A percentile compares a stretch with the other conserved stretches of the same genome.
phyloP scores from a whole-genome alignment of 352 stramenopile species.

The Phytophthora meadii region DNA sequence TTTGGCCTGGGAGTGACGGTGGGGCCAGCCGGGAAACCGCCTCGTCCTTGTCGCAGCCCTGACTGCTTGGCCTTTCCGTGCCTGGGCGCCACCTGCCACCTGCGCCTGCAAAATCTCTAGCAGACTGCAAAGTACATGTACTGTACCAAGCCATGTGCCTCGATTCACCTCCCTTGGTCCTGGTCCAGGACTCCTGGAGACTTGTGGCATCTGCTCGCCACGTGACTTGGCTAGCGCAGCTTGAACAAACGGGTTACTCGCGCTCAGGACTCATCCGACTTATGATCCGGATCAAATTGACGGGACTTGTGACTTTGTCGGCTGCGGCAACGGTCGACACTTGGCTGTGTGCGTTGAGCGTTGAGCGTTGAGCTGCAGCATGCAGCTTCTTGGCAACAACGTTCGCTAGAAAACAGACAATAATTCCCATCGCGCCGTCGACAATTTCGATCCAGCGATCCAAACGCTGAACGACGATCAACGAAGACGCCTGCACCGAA shows the following conservation, averaged over 20 bases:
- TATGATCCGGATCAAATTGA: constrained; percentile 9
- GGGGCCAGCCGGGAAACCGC: constrained; percentile 23
- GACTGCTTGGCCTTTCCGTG: constrained; percentile 33
- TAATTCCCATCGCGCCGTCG: constrained; percentile 30
- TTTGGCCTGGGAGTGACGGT: constrained; percentile 3
- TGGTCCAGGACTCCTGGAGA: not conserved
- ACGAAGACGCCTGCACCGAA: constrained; percentile 18
- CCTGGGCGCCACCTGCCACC: constrained; percentile 5
- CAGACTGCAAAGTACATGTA: too few relatives aligned
- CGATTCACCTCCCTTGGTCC: not conserved
- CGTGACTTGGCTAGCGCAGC: not conserved
- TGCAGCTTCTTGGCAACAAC: constrained; percentile 6
- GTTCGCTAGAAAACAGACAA: constrained; percentile 24
- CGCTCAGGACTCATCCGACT: not conserved
- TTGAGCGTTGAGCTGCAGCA: constrained; percentile 5
- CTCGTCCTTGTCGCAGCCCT: constrained; percentile 28
- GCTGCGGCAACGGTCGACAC: not conserved
- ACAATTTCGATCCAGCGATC: constrained; percentile 23
- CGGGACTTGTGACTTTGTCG: constrained; percentile 4
- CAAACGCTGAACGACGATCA: constrained; percentile 15
- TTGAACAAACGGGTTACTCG: constrained; percentile 1
- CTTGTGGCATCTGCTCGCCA: constrained; percentile 8
- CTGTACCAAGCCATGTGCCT: not conserved
- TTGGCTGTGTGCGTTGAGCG: constrained; percentile 2
- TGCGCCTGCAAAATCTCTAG: not conserved